Evolutionary conservation across 177 flowering plant genomes (phyloP).

Genomic region (Vitis hybrid): DNA sequence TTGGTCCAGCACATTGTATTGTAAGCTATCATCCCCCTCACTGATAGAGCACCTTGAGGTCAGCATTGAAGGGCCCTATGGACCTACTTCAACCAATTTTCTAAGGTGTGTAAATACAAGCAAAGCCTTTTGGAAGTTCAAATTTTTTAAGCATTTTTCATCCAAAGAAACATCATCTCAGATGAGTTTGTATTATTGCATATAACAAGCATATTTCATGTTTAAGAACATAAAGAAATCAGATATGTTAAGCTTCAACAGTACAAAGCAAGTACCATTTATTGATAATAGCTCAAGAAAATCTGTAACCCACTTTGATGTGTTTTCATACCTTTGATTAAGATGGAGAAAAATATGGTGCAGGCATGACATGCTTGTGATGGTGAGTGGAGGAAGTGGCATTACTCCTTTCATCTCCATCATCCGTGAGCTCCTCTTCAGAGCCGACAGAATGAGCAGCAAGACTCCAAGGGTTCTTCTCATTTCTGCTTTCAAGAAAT

Average conservation of each 20-base stretch:
- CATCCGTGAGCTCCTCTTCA: slow-evolving; percentile 45
- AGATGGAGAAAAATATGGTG: no score
- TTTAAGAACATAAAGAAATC: no score
- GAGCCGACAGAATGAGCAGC: slow-evolving; percentile 14
- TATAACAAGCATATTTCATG: no score
- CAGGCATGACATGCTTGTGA: slow-evolving; percentile 52
- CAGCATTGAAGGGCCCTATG: slow-evolving; percentile 13
- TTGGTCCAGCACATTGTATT: slow-evolving; percentile 10
- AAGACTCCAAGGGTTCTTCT: slow-evolving; percentile 30
- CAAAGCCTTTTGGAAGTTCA: no score
- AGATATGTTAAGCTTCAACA: no score
- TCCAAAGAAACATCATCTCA: no score
- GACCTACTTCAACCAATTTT: slow-evolving; percentile 7
- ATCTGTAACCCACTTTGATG: neutral
- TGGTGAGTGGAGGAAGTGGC: slow-evolving; percentile 74
- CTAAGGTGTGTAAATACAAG: slow-evolving; percentile 3
- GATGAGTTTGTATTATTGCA: no score
- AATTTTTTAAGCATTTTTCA: no score
- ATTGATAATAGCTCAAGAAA: no score
- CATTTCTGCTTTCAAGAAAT: slow-evolving; percentile 47
- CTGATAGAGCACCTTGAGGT: neutral
- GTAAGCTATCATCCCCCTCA: slow-evolving; percentile 4
- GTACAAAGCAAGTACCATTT: no score
- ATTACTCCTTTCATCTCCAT: slow-evolving; percentile 62
- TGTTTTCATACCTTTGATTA: neutral